Conservation (phyloP, 441 rosid species). For the Cnidoscolus chayamansa region DNA sequence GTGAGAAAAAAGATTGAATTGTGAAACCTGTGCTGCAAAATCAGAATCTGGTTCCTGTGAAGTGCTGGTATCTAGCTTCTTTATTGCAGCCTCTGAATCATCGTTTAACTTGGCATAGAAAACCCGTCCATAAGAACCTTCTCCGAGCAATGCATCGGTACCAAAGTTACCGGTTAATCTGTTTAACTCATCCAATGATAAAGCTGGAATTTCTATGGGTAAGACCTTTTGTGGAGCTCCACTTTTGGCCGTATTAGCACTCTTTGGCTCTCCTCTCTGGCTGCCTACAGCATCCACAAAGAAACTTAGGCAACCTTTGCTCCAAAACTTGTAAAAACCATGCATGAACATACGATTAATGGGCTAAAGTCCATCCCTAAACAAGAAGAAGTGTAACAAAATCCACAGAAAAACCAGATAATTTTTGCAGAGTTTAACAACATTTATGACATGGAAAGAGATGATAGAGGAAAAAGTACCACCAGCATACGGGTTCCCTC, state of each 20-base stretch:
- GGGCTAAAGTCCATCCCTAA: too few species aligned
- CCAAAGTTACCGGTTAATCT: conserved; percentile 66
- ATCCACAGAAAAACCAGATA: too few species aligned
- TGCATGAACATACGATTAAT: too few species aligned
- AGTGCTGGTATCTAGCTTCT: conserved; percentile 76
- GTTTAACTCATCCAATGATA: conserved; percentile 66
- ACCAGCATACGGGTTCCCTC: conserved; percentile 46
- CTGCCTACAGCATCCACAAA: conserved; percentile 31
- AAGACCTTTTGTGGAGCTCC: conserved; percentile 76
- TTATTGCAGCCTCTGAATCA: conserved; percentile 62
- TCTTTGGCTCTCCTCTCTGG: conserved; percentile 70
- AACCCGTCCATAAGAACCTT: conserved; percentile 94
- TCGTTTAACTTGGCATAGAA: conserved; percentile 50
- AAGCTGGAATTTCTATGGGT: conserved; percentile 71
- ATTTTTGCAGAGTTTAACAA: too few species aligned
- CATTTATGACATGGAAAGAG: not conserved
- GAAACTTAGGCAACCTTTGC: not conserved
- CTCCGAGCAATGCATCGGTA: conserved; percentile 72
- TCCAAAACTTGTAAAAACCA: not conserved
- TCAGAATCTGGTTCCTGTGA: conserved; percentile 75
- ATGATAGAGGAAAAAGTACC: conserved; percentile 27
- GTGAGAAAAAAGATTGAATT: not conserved
- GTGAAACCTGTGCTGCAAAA: conserved; percentile 69
- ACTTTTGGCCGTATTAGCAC: conserved; percentile 40
- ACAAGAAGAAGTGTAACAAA: too few species aligned